Evolutionary conservation across 768 basidiomycete genomes (phyloP), one percentile per base, ranked within the genome.

Genomic region (Serendipita vermifera): DNA sequence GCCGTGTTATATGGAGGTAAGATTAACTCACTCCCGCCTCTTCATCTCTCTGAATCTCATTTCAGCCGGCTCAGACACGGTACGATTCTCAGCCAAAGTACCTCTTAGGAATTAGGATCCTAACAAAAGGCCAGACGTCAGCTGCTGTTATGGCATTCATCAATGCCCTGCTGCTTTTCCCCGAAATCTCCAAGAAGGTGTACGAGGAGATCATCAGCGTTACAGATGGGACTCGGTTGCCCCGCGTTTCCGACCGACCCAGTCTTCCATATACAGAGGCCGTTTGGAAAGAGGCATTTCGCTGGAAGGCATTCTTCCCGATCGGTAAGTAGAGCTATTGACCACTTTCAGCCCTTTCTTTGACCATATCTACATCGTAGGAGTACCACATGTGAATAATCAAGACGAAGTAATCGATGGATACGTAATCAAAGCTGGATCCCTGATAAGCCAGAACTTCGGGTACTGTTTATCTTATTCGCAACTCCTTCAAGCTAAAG

Each of bases 231-330:
- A n/a, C 9, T 14, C 9, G 46, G n/a, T 29, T 51, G 7, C 46
- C 46, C 1, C 24, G 20, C 2, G 46, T 51, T 15, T 26, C 20
- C 9, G 46, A 51, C n/a, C 9, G 46, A 22, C 22, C 46, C n/a
- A 29, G 31, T 1, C 46, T 51, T 15, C 46, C 46, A 4, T 51
- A 51, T n/a, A 51, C 46, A 1, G 27, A 51, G 7, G 46, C 46
- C 9, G 46, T 51, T 29, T 51, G 46, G 46, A 51, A 51, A 29
- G 46, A 51, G n/a, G n/a, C 20, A 22, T 29, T 51, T 51, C 46
- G 46, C 4, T 51, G n/a, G 20, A 17, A 51, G 24, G 15, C 46
- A 4, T n/a, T 6, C 29, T 20, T 51, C 5, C 46, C 46, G 4
- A n/a, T n/a, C n/a, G n/a, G n/a, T n/a, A n/a, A n/a, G n/a, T n/a